Conservation (phyloP, 2,329 filamentous ascomycete genomes). For the Colletotrichum spaethianum region DNA sequence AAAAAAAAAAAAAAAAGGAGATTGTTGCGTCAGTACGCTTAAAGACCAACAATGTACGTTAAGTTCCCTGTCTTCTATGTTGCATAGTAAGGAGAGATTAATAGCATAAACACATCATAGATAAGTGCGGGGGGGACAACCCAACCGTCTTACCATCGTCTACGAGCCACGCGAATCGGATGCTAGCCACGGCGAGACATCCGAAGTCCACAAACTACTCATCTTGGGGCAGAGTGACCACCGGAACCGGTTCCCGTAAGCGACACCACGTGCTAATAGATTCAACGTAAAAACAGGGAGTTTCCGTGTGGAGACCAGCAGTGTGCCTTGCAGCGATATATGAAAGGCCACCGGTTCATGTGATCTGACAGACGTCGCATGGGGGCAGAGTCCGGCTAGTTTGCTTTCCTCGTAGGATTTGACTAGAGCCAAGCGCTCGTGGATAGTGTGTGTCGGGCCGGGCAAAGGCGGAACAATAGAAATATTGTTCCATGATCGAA, state of each 20-base stretch:
- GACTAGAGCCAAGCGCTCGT: neutral
- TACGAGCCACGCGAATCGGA: neutral
- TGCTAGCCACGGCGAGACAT: neutral
- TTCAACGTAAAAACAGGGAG: neutral
- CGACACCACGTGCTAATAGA: neutral
- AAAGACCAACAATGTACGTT: no score
- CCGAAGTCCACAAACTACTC: neutral
- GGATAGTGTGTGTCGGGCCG: constrained; percentile 13
- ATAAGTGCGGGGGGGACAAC: neutral
- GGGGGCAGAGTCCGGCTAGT: neutral
- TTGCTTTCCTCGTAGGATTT: neutral
- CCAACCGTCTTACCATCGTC: neutral
- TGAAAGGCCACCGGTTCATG: neutral
- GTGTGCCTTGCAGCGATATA: constrained; percentile 28
- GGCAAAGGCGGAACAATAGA: constrained; percentile 36
- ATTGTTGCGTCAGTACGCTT: no score
- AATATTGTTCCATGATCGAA: neutral
- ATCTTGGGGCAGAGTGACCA: neutral
- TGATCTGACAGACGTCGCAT: neutral
- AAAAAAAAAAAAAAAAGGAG: no score
- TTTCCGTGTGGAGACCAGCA: neutral
- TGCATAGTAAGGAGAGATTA: neutral
- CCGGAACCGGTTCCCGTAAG: neutral
- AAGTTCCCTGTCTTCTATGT: neutral
- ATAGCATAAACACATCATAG: neutral